Percentiles rank a stretch among this genome's conserved stretches.
These are phyloP conservation scores for Lachancea cidri DNA, from an alignment of 805 yeast genomes.

Conservation along the genomic window DNA sequence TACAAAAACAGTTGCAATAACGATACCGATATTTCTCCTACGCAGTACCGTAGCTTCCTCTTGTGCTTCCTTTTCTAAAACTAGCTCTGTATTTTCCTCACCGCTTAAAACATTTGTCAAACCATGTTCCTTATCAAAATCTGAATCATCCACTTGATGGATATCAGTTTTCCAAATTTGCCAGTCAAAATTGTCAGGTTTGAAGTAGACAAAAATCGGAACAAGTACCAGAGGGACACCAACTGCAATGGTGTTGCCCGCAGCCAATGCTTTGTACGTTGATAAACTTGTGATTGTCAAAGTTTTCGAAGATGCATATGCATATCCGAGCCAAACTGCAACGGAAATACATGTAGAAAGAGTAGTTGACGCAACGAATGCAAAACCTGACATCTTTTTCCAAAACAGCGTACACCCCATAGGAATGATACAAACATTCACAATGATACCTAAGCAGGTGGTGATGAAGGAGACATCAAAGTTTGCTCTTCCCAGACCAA, in stretches of 20 bases:
- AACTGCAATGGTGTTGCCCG: constrained; percentile 10
- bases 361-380: constrained; percentile 23
- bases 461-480: neutral
- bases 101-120: constrained; percentile 1
- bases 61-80: neutral
- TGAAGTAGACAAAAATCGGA: neutral
- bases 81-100: neutral
- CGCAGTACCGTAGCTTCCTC: neutral
- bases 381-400: constrained; percentile 2
- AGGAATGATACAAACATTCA: neutral
- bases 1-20: neutral
- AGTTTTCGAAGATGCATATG: neutral
- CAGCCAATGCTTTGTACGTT: neutral
- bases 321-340: neutral
- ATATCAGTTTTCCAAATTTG: constrained; percentile 1
- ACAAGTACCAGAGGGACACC: constrained; percentile 1
- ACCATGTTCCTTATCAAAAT: constrained; percentile 1
- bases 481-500: neutral
- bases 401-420: neutral
- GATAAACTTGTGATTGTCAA: neutral
- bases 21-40: neutral
- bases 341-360: constrained; percentile 50
- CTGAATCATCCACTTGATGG: neutral
- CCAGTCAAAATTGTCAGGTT: constrained; percentile 6
- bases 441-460: neutral